phyloP scores from a whole-genome alignment of 1,284 basidiomycete species.

The Heterobasidion occidentale region DNA sequence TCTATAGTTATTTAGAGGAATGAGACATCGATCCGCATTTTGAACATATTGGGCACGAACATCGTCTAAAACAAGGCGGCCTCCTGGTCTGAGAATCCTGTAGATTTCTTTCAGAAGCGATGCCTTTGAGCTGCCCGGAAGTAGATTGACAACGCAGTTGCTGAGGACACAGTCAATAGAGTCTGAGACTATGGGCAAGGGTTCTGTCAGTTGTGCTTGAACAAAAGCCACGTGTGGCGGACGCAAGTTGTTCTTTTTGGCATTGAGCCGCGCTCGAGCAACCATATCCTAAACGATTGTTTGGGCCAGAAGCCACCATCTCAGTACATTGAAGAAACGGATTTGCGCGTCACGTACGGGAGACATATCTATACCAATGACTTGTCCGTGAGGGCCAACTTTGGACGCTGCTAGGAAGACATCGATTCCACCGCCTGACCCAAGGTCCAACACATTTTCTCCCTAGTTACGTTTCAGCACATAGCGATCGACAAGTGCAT shows the following conservation, averaged over 20 bases:
- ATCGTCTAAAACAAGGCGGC: background rate
- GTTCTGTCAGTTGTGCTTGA: background rate
- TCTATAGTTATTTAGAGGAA: background rate
- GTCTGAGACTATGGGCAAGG: background rate
- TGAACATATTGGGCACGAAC: background rate
- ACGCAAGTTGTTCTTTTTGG: background rate
- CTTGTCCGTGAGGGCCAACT: background rate
- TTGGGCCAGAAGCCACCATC: too few relatives aligned
- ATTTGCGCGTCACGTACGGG: background rate
- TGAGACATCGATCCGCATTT: background rate
- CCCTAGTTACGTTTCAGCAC: background rate
- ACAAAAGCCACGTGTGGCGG: background rate
- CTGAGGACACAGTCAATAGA: constrained; percentile 1
- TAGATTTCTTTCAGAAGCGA: background rate
- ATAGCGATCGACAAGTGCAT: background rate
- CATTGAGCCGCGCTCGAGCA: background rate
- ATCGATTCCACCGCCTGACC: constrained; percentile 1
- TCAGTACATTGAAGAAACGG: background rate
- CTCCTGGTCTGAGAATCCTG: background rate
- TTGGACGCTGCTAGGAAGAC: constrained; percentile 1
- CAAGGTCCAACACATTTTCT: constrained; percentile 1
- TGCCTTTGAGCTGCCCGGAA: background rate
- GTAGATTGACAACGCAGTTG: constrained; percentile 1
- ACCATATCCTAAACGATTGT: background rate
- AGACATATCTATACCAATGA: constrained; percentile 1